phyloP scores from a whole-genome alignment of 805 yeast species.

The Candida taoyuanica region DNA sequence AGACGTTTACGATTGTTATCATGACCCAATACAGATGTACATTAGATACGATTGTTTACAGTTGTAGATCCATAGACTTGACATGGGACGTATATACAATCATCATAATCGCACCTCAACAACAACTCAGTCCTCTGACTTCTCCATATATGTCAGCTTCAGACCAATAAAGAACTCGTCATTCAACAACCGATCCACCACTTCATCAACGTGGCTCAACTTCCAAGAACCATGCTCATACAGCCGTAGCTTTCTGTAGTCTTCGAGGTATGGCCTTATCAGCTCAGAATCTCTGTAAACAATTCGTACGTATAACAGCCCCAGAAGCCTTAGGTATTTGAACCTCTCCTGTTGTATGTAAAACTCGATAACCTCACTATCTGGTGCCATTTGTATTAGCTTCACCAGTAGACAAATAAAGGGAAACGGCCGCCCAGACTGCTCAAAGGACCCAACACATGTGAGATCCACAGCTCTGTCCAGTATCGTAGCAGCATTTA shows the following conservation, averaged over 20 bases:
- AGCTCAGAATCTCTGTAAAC: slow-evolving; percentile 20
- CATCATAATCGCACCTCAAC: background rate
- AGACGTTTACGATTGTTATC: slow-evolving; percentile 9
- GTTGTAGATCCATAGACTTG: too few species aligned
- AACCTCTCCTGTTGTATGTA: slow-evolving; percentile 61
- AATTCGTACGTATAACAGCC: slow-evolving; percentile 58
- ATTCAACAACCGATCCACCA: slow-evolving; percentile 55
- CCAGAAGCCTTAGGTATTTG: slow-evolving; percentile 70
- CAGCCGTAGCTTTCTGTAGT: slow-evolving; percentile 62
- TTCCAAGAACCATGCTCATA: slow-evolving; percentile 36
- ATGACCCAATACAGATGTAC: slow-evolving; percentile 13
- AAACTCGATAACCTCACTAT: slow-evolving; percentile 47
- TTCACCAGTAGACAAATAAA: slow-evolving; percentile 76
- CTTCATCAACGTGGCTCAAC: slow-evolving; percentile 64
- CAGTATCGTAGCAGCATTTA: slow-evolving; percentile 45
- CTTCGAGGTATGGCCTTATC: slow-evolving; percentile 54
- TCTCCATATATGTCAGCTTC: slow-evolving; percentile 54
- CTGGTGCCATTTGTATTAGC: slow-evolving; percentile 72
- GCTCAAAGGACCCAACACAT: slow-evolving; percentile 55
- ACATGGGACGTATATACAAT: too few species aligned
- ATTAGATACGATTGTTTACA: slow-evolving; percentile 6
- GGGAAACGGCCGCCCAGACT: slow-evolving; percentile 56
- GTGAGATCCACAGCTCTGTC: slow-evolving; percentile 43
- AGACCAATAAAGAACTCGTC: slow-evolving; percentile 66
- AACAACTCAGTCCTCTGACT: slow-evolving; percentile 20